Evolutionary conservation across 2,329 filamentous ascomycete species (phyloP), one percentile per base, ranked within the genome.

Genomic region (Sporothrix curviconia): DNA sequence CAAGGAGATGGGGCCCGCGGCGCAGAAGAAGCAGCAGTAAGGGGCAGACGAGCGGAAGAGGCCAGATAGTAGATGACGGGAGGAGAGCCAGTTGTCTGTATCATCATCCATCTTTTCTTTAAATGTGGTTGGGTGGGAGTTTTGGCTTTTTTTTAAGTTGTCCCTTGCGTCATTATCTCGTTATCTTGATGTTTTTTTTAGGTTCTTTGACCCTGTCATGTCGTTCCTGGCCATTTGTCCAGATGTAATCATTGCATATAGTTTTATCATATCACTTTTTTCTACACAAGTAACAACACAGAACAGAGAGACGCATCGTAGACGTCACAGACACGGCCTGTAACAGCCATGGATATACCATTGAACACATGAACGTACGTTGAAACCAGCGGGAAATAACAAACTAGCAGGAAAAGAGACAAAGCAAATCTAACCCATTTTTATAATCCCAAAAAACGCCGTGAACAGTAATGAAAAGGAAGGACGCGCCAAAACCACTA

Each of bases 1-100:
- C 70, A 96, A 96, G 78, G 92, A 96, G 65, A 95, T 90, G 78
- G 90, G 91, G 0, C 89, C 90, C n/a, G 78, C 84, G 37, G 87
- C 87, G 32, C 89, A 95, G 73, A 95, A 92, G 83, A 95, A 90
- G 76, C 80, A 86, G 72, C 80, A 79, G 65, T 74, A 71, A 61
- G 37, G 14, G 32, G 17, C 8, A 42, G 2, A 49, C 9, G 28
- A 28, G n/a, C 12, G 8, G 22, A 17, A 15, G 8, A 34, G 44
- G 22, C 15, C 7, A 46, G 25, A 49, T 30, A 15, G 30, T 25
- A 28, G 42, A 44, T 14, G 34, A 28, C 36, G 50, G n/a, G 36
- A 53, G 25, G 22, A 12, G n/a, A 37, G 17, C 28, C 7, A 25
- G 49, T 52, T 17, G n/a, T 34, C 32, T 52, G 49, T 40, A 52